Conservation (phyloP, 2,329 filamentous ascomycete species). For the Aureobasidium sp. region DNA sequence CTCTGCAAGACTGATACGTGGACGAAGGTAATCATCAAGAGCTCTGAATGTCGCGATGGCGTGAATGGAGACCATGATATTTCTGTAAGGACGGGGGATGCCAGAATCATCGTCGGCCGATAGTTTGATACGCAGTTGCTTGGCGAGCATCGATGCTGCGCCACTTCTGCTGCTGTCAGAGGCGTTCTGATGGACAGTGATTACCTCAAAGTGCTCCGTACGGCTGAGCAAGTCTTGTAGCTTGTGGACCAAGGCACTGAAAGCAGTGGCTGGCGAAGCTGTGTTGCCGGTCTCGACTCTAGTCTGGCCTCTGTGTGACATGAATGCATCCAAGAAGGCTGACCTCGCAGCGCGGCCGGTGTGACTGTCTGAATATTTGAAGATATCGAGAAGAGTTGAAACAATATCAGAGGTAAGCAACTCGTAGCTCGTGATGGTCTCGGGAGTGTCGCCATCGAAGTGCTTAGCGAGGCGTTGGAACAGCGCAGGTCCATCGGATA, state of each 20-base stretch:
- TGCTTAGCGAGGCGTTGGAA: constrained; percentile 71
- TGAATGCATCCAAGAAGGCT: constrained; percentile 85
- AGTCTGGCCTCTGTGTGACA: constrained; percentile 57
- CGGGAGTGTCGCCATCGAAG: constrained; percentile 79
- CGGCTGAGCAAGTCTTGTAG: constrained; percentile 91
- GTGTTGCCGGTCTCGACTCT: constrained; percentile 56
- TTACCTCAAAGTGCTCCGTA: constrained; percentile 94
- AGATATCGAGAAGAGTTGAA: constrained; percentile 69
- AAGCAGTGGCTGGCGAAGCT: constrained; percentile 69
- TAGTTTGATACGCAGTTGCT: constrained; percentile 83
- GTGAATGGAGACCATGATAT: constrained; percentile 97
- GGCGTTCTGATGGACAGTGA: constrained; percentile 88
- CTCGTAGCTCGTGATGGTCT: constrained; percentile 93
- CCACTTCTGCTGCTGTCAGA: constrained; percentile 85
- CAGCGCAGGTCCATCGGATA: constrained; percentile 48
- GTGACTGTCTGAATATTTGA: constrained; percentile 59
- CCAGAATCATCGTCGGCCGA: constrained; percentile 84
- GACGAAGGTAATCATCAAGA: constrained; percentile 88
- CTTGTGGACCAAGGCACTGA: constrained; percentile 86
- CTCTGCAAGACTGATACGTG: constrained; percentile 74
- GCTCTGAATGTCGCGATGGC: constrained; percentile 97
- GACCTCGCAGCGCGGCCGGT: constrained; percentile 56
- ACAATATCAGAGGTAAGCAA: constrained; percentile 86
- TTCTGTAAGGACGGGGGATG: constrained; percentile 77
- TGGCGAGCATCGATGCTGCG: constrained; percentile 90